These are phyloP conservation scores for Dendrocalamus latiflorus DNA, from an alignment of 202 grass and related monocot species.

Conservation along the genomic window DNA sequence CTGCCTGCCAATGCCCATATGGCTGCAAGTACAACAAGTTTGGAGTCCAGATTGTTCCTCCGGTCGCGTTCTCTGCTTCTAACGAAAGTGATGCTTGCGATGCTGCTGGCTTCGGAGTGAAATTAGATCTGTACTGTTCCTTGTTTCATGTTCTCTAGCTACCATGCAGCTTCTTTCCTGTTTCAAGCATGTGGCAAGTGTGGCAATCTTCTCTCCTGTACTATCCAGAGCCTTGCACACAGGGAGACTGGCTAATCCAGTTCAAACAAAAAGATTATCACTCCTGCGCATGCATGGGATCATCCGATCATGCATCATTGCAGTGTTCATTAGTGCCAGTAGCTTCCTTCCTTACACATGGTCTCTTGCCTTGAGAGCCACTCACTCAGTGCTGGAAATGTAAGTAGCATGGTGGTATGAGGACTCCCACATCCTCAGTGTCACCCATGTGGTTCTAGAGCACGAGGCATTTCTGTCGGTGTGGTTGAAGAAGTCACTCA, in stretches of 20 bases:
- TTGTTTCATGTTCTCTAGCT: not conserved
- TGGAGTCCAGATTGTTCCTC: too few species aligned
- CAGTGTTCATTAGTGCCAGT: not conserved
- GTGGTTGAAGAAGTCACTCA: constrained; percentile 2
- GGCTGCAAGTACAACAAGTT: too few species aligned
- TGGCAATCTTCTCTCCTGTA: too few species aligned
- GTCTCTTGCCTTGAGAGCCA: not conserved
- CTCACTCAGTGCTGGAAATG: too few species aligned
- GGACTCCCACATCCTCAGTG: not conserved
- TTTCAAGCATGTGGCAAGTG: not conserved
- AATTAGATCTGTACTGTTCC: too few species aligned
- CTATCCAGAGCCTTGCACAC: not conserved
- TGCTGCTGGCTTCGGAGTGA: too few species aligned
- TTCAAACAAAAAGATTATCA: not conserved
- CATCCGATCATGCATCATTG: not conserved
- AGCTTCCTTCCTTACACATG: not conserved
- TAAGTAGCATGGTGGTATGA: not conserved
- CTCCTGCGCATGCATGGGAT: not conserved
- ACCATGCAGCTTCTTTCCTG: not conserved
- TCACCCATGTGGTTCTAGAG: constrained; percentile 9
- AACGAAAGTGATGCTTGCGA: too few species aligned
- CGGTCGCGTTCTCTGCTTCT: too few species aligned
- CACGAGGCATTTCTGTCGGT: constrained; percentile 8
- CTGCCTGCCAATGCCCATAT: too few species aligned
- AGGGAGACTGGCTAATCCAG: too few species aligned